Evolutionary conservation across 2,329 filamentous ascomycete genomes (phyloP), one percentile per base, ranked within the genome.

Genomic region (Helotiales sp.): DNA sequence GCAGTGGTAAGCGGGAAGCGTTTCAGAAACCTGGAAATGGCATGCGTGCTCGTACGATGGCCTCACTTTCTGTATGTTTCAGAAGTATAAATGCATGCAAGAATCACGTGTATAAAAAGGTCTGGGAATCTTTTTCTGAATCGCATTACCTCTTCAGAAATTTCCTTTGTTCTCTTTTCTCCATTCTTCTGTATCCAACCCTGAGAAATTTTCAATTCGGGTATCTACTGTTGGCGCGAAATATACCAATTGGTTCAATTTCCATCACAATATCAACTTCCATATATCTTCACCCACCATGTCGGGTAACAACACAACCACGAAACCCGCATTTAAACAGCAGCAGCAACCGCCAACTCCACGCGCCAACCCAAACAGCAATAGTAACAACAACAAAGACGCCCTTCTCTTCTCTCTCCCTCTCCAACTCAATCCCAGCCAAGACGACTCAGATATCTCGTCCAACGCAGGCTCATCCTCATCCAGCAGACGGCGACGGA

Each of bases 371-470:
- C 58, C 49, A 10, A 47, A 30, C 13, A 54, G 55, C 30, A 61
- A 15, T 20, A n/a, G n/a, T 28, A 26, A 30, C 20, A 30, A 43
- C 28, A 32, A 28, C 17, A 68, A 68, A 63, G 59, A 65, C 22
- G 28, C 50, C 6, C 64, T 55, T 24, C 58, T 68, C 34, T 45
- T 30, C 22, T 62, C 64, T 40, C 58, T 67, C 4, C 47, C 64
- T 10, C 34, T 59, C 7, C 61, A 60, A 43, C 24, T 52, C 13
- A 7, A 15, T n/a, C 22, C 49, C 24, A 26, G 49, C 17, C 62
- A 63, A 17, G 64, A 65, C 26, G 64, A 69, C 34, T 69, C 67
- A 15, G 67, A 69, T 37, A 61, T 69, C 50, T 69, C 64, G 8
- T 65, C 64, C 6, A 69, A 69, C 17, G 64, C 61, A 3, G 57